These are phyloP conservation scores for Ceratocystis huliohia DNA, from an alignment of 2,329 filamentous ascomycete genomes.

Conservation along the genomic window DNA sequence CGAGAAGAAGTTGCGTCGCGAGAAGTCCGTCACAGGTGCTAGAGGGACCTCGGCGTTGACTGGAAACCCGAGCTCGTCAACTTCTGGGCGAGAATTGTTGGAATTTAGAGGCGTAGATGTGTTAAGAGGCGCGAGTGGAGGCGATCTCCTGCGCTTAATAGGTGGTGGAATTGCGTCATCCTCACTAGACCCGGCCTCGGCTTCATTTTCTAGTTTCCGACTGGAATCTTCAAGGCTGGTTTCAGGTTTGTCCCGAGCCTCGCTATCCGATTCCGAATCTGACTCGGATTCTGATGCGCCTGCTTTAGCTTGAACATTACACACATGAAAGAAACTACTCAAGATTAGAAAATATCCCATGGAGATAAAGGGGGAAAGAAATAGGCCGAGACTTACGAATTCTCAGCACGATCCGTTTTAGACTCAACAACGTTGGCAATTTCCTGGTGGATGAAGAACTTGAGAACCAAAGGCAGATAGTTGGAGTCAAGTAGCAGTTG, in stretches of 20 bases:
- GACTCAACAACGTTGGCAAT: conserved; percentile 81
- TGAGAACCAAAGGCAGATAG: conserved; percentile 82
- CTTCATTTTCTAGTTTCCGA: not conserved
- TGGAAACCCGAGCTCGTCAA: conserved; percentile 81
- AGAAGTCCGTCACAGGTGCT: conserved; percentile 77
- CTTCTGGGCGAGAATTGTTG: conserved; percentile 39
- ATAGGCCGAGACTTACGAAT: conserved; percentile 46
- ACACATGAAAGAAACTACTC: conserved; percentile 78
- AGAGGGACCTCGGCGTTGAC: conserved; percentile 50
- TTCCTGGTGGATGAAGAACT: conserved; percentile 89
- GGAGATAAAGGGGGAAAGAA: not conserved
- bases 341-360: conserved; percentile 20
- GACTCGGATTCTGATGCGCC: conserved; percentile 19
- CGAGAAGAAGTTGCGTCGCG: conserved; percentile 87
- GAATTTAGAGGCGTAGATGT: not conserved
- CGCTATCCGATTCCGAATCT: not conserved
- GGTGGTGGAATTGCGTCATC: conserved; percentile 78
- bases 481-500: conserved; percentile 90
- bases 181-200: conserved; percentile 39
- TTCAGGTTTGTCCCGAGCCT: not conserved
- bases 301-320: conserved; percentile 51
- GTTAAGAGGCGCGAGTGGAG: conserved; percentile 30
- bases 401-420: conserved; percentile 67
- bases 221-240: not conserved
- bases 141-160: conserved; percentile 49